Evolutionary conservation across 78 protist genomes (phyloP), one percentile per base, ranked within the genome.

Genomic region (Cavenderia fasciculata): DNA sequence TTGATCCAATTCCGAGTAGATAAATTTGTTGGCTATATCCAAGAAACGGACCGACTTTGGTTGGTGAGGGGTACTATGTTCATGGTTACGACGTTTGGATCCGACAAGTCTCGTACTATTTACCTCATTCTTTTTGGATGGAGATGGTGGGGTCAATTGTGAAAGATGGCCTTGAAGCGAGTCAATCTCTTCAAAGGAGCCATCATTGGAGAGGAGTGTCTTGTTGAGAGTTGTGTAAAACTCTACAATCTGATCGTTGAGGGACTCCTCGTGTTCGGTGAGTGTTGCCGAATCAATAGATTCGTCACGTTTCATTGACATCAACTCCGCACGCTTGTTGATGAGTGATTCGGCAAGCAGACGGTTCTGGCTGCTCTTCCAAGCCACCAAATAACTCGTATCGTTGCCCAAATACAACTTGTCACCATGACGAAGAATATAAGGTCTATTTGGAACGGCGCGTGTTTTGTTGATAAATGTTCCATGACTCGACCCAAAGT

Each of bases 401-500:
- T 78, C 88, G 21, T 65, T 52, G 1, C 88, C 88, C 8, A 78
- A 41, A 25, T 65, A 56, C 5, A 78, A 52, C 57, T 56, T 78
- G 46, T 78, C 72, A 36, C 88, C 88, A 7, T 72, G 62, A 27
- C 66, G n/a, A 16, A 78, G 41, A 14, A 43, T 12, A 16, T 41
- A 27, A 36, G 88, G 88, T 18, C 46, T 38, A 6, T 51, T 29
- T 47, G 88, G 43, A 25, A 21, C 43, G n/a, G 66, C 49, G 1
- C 88, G 16, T 18, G 49, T 65, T 4, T 25, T 19, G 38, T 78
- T 57, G 18, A 78, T 11, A 78, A 38, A 78, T 6, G 88, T 78
- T 4, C 88, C 88, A 27, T 78, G 88, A 16, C 59, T 44, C 21
- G 88, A 78, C 27, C 66, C 66, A 27, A 78, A 40, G 49, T 78